Conservation (phyloP, 495 filamentous ascomycete species). For the Penicillium tannophilum region DNA sequence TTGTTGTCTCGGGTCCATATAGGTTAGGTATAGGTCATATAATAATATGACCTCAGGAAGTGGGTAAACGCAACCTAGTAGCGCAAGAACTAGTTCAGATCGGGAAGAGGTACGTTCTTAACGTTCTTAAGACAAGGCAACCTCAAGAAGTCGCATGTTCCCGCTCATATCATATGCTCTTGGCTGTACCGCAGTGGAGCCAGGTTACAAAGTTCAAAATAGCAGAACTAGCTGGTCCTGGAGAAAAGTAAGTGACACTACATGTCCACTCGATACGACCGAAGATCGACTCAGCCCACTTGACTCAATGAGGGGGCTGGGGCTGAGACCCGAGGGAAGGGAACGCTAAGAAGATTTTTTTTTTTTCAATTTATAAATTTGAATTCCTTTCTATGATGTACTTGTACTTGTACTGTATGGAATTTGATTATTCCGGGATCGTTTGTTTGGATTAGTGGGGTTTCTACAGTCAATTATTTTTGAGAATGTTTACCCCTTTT, state of each 20-base stretch:
- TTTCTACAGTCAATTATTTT: too few species aligned
- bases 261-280: constrained; percentile 1
- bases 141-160: background rate
- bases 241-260: constrained; percentile 8
- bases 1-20: too few species aligned
- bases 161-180: background rate
- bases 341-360: constrained; percentile 19
- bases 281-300: constrained; percentile 16
- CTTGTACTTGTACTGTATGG: too few species aligned
- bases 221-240: background rate
- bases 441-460: too few species aligned
- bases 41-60: too few species aligned
- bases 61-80: too few species aligned
- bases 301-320: constrained; percentile 6
- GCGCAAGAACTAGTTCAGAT: too few species aligned
- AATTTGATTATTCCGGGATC: too few species aligned
- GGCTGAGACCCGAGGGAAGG: constrained; percentile 15
- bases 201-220: background rate
- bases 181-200: background rate
- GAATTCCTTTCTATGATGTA: background rate
- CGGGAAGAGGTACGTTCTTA: too few species aligned
- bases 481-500: background rate
- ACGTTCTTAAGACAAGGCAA: background rate
- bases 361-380: background rate
- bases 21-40: too few species aligned